Conservation (phyloP, 1,139 yeast genomes). For the Suhomyces bribrorum region DNA sequence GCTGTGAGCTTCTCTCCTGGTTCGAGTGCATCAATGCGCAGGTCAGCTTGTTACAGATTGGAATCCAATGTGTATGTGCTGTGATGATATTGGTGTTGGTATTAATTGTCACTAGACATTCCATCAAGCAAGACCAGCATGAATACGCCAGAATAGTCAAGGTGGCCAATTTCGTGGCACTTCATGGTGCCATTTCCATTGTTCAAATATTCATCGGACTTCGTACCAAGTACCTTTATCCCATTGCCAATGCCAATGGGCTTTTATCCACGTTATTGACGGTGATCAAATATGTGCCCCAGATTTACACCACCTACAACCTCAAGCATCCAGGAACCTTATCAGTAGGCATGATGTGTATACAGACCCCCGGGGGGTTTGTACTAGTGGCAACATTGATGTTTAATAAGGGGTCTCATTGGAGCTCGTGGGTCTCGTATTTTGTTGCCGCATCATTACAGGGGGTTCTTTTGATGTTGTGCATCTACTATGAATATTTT, state of each 20-base stretch:
- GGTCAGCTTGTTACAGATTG: slow-evolving; percentile 69
- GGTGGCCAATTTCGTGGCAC: slow-evolving; percentile 42
- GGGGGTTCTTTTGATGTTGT: slow-evolving; percentile 52
- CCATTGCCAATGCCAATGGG: slow-evolving; percentile 64
- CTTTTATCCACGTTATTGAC: slow-evolving; percentile 63
- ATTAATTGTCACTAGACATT: slow-evolving; percentile 45
- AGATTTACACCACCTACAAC: slow-evolving; percentile 65
- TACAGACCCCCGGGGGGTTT: slow-evolving; percentile 90
- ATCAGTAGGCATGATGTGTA: slow-evolving; percentile 77
- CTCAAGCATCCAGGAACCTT: slow-evolving; percentile 80
- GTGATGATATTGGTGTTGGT: slow-evolving; percentile 59
- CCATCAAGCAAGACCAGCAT: slow-evolving; percentile 46
- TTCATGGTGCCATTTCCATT: slow-evolving; percentile 39
- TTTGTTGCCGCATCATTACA: slow-evolving; percentile 73
- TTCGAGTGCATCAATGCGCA: slow-evolving; percentile 73
- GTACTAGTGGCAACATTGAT: slow-evolving; percentile 72
- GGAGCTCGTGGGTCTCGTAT: slow-evolving; percentile 89
- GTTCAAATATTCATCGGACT: slow-evolving; percentile 36
- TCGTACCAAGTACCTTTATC: slow-evolving; percentile 21
- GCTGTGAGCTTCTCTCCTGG: slow-evolving; percentile 46
- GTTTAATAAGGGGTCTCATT: slow-evolving; percentile 71
- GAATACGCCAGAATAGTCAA: slow-evolving; percentile 46
- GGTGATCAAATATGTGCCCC: slow-evolving; percentile 77
- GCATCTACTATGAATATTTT: slow-evolving; percentile 47
- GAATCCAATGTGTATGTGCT: slow-evolving; percentile 67